Evolutionary conservation across 257 asterid species (phyloP).

Genomic region (Nicotiana otophora): DNA sequence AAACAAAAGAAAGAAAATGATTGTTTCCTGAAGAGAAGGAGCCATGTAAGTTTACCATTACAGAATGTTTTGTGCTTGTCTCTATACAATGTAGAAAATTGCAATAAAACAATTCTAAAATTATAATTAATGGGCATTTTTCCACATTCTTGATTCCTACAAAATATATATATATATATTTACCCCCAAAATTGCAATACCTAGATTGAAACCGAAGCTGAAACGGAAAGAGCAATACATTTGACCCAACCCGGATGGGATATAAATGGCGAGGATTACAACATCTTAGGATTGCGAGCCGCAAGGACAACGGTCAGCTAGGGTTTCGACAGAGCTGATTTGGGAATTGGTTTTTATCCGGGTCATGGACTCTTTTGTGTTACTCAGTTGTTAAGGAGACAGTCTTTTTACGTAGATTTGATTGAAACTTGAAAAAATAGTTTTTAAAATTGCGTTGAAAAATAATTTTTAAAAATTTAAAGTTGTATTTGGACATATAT

Average conservation of each 20-base stretch:
- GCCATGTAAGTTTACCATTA: not conserved
- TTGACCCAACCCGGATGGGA: not conserved
- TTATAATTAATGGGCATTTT: not conserved
- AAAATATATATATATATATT: not conserved
- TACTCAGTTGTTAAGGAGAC: too few relatives aligned
- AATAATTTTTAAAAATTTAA: too few relatives aligned
- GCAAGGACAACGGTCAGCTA: not conserved
- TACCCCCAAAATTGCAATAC: not conserved
- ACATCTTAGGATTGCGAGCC: not conserved
- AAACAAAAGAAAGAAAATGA: not conserved
- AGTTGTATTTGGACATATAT: too few relatives aligned
- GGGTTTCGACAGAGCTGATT: not conserved
- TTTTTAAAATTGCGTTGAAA: too few relatives aligned
- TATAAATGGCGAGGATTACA: not conserved
- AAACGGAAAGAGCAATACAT: not conserved
- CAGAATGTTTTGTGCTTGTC: not conserved
- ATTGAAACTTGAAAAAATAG: too few relatives aligned
- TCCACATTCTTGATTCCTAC: not conserved
- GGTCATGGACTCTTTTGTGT: not conserved
- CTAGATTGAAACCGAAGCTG: not conserved
- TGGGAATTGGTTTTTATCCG: not conserved
- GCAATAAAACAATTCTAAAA: not conserved
- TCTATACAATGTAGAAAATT: not conserved
- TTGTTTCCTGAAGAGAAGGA: not conserved
- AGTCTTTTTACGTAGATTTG: too few relatives aligned